phyloP scores from a whole-genome alignment of 148 eudicot genomes.

The Camellia granthamiana region DNA sequence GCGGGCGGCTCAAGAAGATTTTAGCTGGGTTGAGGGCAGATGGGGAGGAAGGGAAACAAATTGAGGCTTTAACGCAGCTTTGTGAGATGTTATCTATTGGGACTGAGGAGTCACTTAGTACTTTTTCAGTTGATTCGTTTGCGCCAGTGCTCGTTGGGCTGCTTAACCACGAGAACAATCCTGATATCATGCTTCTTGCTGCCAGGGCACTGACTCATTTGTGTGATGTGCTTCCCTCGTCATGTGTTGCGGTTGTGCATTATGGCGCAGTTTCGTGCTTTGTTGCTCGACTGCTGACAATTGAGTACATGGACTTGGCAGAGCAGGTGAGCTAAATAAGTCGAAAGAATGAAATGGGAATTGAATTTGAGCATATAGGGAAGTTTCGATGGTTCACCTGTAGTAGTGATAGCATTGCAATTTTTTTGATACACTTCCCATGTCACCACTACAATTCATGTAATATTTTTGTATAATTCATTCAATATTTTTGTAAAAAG shows the following conservation, averaged over 20 bases:
- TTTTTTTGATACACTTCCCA: neutral
- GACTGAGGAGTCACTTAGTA: constrained; percentile 89
- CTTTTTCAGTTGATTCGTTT: constrained; percentile 86
- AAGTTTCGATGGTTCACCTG: neutral
- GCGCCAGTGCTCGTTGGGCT: constrained; percentile 91
- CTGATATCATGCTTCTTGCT: constrained; percentile 95
- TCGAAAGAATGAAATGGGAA: neutral
- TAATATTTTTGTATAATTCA: neutral
- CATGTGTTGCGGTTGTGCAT: constrained; percentile 95
- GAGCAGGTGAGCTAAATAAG: constrained; percentile 59
- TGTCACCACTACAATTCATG: neutral
- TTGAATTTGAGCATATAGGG: neutral
- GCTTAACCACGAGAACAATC: constrained; percentile 89
- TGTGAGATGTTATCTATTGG: constrained; percentile 91
- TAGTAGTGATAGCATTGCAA: neutral
- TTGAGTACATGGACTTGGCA: constrained; percentile 98
- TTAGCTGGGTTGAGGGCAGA: constrained; percentile 85
- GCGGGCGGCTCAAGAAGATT: constrained; percentile 83
- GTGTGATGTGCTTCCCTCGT: constrained; percentile 93
- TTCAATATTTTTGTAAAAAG: neutral
- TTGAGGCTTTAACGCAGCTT: constrained; percentile 90
- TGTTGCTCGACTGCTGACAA: constrained; percentile 81
- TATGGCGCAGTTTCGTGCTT: constrained; percentile 87
- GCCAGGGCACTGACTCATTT: constrained; percentile 90
- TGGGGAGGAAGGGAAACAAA: constrained; percentile 93